Evolutionary conservation across 768 basidiomycete genomes (phyloP).

Genomic region (Lactarius akahatsu): DNA sequence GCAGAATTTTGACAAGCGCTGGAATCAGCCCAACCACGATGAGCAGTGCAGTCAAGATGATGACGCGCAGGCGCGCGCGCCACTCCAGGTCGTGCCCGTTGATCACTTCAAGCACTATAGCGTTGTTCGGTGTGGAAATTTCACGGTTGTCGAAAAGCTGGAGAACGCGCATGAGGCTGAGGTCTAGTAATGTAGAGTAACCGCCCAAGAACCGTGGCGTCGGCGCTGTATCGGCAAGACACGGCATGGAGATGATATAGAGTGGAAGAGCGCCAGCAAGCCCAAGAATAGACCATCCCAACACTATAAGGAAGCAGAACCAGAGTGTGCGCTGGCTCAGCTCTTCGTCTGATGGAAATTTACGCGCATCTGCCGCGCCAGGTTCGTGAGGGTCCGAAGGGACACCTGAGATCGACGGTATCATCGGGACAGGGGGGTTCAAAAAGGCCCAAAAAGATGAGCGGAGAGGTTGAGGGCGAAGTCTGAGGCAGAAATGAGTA

Average conservation of each 20-base stretch:
- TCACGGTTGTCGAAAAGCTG: slow-evolving; percentile 51
- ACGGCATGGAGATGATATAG: slow-evolving; percentile 67
- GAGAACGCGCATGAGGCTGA: slow-evolving; percentile 74
- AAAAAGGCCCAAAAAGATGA: slow-evolving; percentile 65
- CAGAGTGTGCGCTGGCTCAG: slow-evolving; percentile 70
- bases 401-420: slow-evolving; percentile 57
- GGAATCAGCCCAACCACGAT: slow-evolving; percentile 64
- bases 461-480: slow-evolving; percentile 62
- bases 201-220: slow-evolving; percentile 51
- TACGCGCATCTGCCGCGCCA: slow-evolving; percentile 47
- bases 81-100: slow-evolving; percentile 40
- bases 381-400: slow-evolving; percentile 56
- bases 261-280: slow-evolving; percentile 72
- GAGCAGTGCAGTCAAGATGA: slow-evolving; percentile 63
- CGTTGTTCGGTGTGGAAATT: slow-evolving; percentile 36
- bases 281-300: slow-evolving; percentile 67
- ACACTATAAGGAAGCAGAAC: slow-evolving; percentile 59
- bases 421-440: slow-evolving; percentile 64
- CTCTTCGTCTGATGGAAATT: slow-evolving; percentile 75
- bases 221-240: slow-evolving; percentile 53
- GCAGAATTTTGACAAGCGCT: slow-evolving; percentile 60
- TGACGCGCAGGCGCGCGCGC: slow-evolving; percentile 59
- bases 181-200: slow-evolving; percentile 69
- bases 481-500: slow-evolving; percentile 39
- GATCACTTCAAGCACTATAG: slow-evolving; percentile 40